Conservation (phyloP, 2,329 filamentous ascomycete genomes). For the Trichothecium sympodiale region DNA sequence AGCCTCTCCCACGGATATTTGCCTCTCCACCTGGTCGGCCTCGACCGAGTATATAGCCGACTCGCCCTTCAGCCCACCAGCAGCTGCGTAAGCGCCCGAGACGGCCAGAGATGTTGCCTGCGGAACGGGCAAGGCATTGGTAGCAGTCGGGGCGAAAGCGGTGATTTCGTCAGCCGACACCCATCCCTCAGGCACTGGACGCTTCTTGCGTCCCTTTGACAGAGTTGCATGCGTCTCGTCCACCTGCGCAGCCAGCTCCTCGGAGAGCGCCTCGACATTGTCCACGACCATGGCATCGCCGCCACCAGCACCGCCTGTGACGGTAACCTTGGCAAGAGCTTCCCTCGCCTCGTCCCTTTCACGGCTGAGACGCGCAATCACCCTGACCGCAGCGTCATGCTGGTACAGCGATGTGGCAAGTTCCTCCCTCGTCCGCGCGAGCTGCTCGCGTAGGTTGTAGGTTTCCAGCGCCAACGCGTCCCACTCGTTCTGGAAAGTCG, state of each 20-base stretch:
- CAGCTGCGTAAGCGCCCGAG: conserved; percentile 54
- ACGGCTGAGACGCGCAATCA: conserved; percentile 81
- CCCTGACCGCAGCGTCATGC: conserved; percentile 90
- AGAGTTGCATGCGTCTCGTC: conserved; percentile 71
- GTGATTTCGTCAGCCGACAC: conserved; percentile 61
- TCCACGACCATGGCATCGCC: conserved; percentile 94
- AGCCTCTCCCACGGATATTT: conserved; percentile 54
- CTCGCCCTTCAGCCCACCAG: conserved; percentile 65
- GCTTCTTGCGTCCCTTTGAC: conserved; percentile 81
- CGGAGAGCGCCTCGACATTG: conserved; percentile 58
- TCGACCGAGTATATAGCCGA: conserved; percentile 67
- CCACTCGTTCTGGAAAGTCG: conserved; percentile 97
- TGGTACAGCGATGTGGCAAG: conserved; percentile 90
- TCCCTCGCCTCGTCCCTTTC: conserved; percentile 89
- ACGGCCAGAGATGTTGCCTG: conserved; percentile 38
- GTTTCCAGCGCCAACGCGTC: conserved; percentile 86
- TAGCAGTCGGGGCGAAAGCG: conserved; percentile 30
- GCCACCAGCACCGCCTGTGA: conserved; percentile 45
- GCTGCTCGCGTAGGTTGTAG: conserved; percentile 80
- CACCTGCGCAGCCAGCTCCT: conserved; percentile 59
- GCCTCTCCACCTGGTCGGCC: conserved; percentile 55
- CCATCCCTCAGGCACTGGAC: conserved; percentile 77
- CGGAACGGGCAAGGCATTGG: conserved; percentile 34
- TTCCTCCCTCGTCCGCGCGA: conserved; percentile 85
- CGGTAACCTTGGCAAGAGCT: conserved; percentile 74